Evolutionary conservation across 768 basidiomycete species (phyloP).

Genomic region (Coprinellus aureogranulatus): DNA sequence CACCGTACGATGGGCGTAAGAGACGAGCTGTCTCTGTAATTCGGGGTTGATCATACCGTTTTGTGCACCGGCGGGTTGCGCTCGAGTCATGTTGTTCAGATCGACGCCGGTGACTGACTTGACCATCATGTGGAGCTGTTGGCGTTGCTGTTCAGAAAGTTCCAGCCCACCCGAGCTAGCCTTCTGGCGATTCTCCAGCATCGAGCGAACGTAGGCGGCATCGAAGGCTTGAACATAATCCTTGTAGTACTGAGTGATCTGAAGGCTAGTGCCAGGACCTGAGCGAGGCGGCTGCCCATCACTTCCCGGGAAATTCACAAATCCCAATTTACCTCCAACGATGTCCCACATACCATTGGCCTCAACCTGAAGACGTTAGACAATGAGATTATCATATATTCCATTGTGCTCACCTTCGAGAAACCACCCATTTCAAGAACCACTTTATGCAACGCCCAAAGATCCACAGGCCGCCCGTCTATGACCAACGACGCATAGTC

Average conservation of each 20-base stretch:
- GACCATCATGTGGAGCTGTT: neutral
- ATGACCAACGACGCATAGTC: constrained; percentile 39
- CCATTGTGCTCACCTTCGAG: constrained; percentile 33
- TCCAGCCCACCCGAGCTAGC: neutral
- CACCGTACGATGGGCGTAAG: constrained; percentile 44
- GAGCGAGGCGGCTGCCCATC: constrained; percentile 60
- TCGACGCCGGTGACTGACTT: constrained; percentile 5
- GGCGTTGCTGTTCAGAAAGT: neutral
- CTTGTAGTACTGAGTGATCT: constrained; percentile 59
- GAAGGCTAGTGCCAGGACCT: constrained; percentile 60
- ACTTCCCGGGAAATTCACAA: constrained; percentile 61
- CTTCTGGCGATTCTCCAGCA: constrained; percentile 22
- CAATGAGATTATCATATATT: neutral
- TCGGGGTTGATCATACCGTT: constrained; percentile 18
- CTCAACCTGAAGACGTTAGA: constrained; percentile 43
- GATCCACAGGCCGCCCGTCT: constrained; percentile 57
- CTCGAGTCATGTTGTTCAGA: constrained; percentile 8
- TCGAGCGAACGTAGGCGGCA: constrained; percentile 44
- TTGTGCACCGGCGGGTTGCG: neutral
- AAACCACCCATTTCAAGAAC: constrained; percentile 61
- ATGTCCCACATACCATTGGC: constrained; percentile 60
- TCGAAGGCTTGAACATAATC: constrained; percentile 60
- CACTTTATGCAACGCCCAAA: constrained; percentile 54
- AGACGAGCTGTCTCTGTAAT: constrained; percentile 38
- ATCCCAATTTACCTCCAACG: constrained; percentile 66